Evolutionary conservation across 2,329 filamentous ascomycete species (phyloP), one percentile per base, ranked within the genome.

Genomic region (Exophiala dermatitidis): DNA sequence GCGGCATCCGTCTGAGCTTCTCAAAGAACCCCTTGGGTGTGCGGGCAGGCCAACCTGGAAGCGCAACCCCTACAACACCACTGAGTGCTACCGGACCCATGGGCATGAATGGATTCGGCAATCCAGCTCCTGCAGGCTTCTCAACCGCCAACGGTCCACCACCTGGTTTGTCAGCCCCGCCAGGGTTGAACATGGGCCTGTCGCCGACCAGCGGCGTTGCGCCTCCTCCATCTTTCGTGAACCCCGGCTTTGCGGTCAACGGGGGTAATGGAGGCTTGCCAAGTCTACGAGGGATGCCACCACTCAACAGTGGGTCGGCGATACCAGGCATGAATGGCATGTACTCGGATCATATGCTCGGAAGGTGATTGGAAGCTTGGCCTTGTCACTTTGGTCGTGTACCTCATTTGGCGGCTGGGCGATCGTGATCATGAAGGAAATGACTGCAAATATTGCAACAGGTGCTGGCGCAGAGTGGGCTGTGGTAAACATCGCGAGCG

Each of bases 11-110:
- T 28, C 77, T 98, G 52, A 95, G 90, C 70, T 98, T 96, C 70
- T 96, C 91, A 31, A 97, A 97, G 74, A 97, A 97, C 64, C 93
- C 93, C 0, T 78, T 97, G 1, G 93, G 93, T 26, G 91, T 97
- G 30, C 85, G 93, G 43, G 89, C 87, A 1, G 83, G 82, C 29
- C 88, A 90, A 65, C 76, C 75, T 34, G 77, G 72, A 54, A 58
- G 60, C 50, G 74, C 78, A 68, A 76, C 72, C 37, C 70, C 75
- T 19, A 66, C 73, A n/a, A 75, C 74, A 38, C 69, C 73, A 6
- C 71, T 81, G 57, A 72, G 74, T 26, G 73, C 76, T 3, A 74
- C 75, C 36, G 74, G 74, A 6, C 70, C 74, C n/a, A 67, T 83
- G 62, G 75, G 75, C 37, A 79, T 79, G 32, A 81, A 83, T 67